A percentile compares a stretch with the other conserved stretches of the same genome.
These are phyloP conservation scores for Stropharia rugosoannulata DNA, from an alignment of 768 basidiomycete genomes.

Conservation along the genomic window DNA sequence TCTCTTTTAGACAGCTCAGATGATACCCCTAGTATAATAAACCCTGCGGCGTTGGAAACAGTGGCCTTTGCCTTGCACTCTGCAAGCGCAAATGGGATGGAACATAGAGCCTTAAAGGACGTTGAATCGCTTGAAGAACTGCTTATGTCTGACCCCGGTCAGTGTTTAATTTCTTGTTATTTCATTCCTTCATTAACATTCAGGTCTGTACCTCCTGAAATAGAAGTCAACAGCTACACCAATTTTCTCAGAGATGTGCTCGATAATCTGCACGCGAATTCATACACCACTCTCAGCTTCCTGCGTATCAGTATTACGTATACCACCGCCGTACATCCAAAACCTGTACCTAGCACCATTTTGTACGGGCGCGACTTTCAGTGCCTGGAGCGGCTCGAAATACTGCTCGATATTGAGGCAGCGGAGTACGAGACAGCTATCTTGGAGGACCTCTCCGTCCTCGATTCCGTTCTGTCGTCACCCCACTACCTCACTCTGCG, in stretches of 20 bases:
- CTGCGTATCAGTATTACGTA: background rate
- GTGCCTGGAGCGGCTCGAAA: background rate
- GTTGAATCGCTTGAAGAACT: background rate
- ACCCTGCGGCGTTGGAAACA: background rate
- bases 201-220: too few species aligned
- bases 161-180: background rate
- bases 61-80: background rate
- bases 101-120: background rate
- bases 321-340: background rate
- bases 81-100: background rate
- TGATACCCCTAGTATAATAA: background rate
- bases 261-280: background rate
- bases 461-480: background rate
- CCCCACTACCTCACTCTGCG: background rate
- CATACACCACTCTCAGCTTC: background rate
- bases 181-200: background rate
- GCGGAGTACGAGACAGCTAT: background rate
- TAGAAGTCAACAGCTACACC: background rate
- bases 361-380: background rate
- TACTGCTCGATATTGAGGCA: background rate
- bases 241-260: background rate
- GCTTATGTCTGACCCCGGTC: background rate
- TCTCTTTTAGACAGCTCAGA: background rate
- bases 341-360: background rate
- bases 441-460: background rate